Conservation (phyloP, 768 basidiomycete species). For the Xanthoconium stramineum region DNA sequence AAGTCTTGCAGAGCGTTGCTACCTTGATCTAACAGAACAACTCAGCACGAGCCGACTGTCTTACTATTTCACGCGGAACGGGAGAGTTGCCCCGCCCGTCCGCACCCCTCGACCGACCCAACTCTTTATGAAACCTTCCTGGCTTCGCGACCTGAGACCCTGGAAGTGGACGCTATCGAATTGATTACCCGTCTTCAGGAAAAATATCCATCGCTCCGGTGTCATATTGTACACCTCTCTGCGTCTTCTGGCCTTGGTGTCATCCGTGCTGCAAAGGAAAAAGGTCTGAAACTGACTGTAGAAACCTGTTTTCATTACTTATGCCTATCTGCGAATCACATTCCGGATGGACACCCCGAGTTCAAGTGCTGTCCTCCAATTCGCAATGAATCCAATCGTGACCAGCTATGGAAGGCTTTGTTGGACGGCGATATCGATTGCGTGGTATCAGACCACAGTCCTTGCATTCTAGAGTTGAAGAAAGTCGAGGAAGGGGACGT, state of each 20-base stretch:
- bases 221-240: conserved; percentile 95
- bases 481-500: conserved; percentile 72
- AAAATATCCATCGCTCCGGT: conserved; percentile 63
- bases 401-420: conserved; percentile 78
- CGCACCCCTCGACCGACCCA: conserved; percentile 37
- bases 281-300: conserved; percentile 73
- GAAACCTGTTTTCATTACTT: conserved; percentile 99
- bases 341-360: conserved; percentile 75
- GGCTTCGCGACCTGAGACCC: conserved; percentile 71
- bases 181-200: conserved; percentile 67
- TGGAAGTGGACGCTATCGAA: conserved; percentile 80
- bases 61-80: conserved; percentile 95
- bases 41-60: conserved; percentile 62
- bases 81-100: conserved; percentile 33
- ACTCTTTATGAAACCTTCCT: conserved; percentile 78
- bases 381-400: conserved; percentile 67
- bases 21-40: conserved; percentile 8
- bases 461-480: conserved; percentile 83
- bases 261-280: conserved; percentile 64
- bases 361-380: conserved; percentile 98
- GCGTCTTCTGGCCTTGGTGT: conserved; percentile 77
- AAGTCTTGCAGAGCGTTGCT: not conserved
- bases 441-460: conserved; percentile 95
- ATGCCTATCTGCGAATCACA: conserved; percentile 64
- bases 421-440: conserved; percentile 83